phyloP scores from a whole-genome alignment of 495 filamentous ascomycete genomes.

The Penicillium canariense region DNA sequence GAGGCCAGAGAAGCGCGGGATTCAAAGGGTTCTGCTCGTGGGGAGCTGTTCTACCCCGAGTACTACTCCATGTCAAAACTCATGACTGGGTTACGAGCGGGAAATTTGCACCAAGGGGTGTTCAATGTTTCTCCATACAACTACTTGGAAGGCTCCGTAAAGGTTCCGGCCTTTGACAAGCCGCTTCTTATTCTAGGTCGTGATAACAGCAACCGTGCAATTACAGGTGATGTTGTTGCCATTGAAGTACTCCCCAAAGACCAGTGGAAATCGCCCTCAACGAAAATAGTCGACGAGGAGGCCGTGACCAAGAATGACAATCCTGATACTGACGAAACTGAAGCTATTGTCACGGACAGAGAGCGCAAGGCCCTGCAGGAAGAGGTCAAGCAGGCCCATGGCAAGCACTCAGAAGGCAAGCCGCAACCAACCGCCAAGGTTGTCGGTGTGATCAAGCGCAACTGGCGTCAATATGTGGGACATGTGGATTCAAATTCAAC shows the following conservation, averaged over 20 bases:
- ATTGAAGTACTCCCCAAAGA: constrained; percentile 89
- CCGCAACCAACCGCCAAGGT: constrained; percentile 90
- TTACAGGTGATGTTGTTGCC: constrained; percentile 87
- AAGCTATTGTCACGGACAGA: constrained; percentile 75
- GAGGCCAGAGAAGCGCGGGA: constrained; percentile 65
- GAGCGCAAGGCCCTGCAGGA: constrained; percentile 85
- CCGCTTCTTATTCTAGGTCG: constrained; percentile 85
- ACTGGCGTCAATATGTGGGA: constrained; percentile 97
- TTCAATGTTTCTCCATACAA: constrained; percentile 98
- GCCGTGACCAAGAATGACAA: constrained; percentile 90
- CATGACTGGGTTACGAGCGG: constrained; percentile 84
- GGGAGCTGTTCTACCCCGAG: constrained; percentile 76
- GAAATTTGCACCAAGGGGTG: constrained; percentile 84
- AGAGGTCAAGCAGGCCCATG: constrained; percentile 83
- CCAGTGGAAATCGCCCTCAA: constrained; percentile 94
- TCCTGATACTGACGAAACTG: constrained; percentile 73
- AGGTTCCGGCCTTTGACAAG: constrained; percentile 86
- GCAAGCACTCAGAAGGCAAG: constrained; percentile 69
- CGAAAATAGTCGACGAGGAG: constrained; percentile 94
- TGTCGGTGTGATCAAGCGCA: constrained; percentile 88
- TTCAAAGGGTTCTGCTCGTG: constrained; percentile 54
- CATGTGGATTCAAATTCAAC: constrained; percentile 87
- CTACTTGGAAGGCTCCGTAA: constrained; percentile 88
- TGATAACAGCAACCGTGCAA: constrained; percentile 92
- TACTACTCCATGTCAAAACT: constrained; percentile 90